Percentiles rank a stretch among this genome's conserved stretches.
Conservation (phyloP, 1,284 basidiomycete genomes). For the Erythrobasidium hasegawianum region DNA sequence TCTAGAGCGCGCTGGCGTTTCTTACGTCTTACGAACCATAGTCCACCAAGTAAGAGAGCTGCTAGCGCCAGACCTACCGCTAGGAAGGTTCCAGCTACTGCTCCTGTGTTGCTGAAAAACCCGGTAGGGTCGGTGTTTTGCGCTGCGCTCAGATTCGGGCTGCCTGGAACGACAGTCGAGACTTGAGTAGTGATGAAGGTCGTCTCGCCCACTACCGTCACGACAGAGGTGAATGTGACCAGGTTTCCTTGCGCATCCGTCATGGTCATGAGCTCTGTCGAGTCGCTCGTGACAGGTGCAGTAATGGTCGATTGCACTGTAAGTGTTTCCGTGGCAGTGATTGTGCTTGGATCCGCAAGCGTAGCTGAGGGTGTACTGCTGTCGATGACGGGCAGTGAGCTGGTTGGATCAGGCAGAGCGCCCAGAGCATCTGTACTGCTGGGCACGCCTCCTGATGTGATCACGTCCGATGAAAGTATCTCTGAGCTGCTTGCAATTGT, state of each 20-base stretch:
- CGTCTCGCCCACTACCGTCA: constrained; percentile 31
- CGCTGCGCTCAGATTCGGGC: constrained; percentile 35
- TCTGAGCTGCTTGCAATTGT: too few relatives aligned
- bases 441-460: neutral
- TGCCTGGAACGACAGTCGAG: constrained; percentile 10
- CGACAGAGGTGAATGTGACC: constrained; percentile 39
- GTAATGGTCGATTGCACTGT: constrained; percentile 2
- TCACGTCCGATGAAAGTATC: too few relatives aligned
- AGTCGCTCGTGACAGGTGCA: neutral
- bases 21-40: constrained; percentile 40
- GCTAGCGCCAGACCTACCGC: constrained; percentile 43
- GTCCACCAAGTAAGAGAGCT: constrained; percentile 39
- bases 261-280: constrained; percentile 34
- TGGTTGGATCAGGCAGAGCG: neutral
- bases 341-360: neutral
- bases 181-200: constrained; percentile 19
- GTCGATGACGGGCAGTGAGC: neutral
- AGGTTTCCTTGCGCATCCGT: constrained; percentile 37
- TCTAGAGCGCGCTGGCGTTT: constrained; percentile 40
- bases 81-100: constrained; percentile 44
- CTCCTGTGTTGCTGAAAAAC: constrained; percentile 46
- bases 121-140: constrained; percentile 12
- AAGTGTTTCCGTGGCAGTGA: constrained; percentile 5
- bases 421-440: neutral
- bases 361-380: neutral